Evolutionary conservation across 805 yeast genomes (phyloP), one percentile per base, ranked within the genome.

Genomic region (Crinitomyces ghanaensis): DNA sequence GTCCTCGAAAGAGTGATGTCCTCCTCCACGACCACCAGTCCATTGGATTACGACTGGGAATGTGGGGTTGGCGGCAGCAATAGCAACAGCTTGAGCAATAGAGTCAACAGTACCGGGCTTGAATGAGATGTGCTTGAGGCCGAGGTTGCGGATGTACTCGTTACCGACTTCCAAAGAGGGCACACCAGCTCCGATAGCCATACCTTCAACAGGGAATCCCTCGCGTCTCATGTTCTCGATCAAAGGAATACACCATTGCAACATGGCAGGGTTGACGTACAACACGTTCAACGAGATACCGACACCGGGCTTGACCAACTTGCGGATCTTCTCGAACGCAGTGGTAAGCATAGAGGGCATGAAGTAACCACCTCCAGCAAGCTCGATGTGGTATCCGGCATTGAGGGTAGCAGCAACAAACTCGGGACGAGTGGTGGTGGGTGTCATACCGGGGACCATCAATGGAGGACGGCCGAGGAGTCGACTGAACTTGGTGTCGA

Each of bases 21-120:
- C 99, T 72, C 99, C 99, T 66, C 96, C 99, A 72, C 99, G 86
- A 62, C 99, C 99, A 72, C 97, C 98, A 39, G 99, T 91, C 99
- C 99, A 91, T 68, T 91, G 98, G 50, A 91, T 65, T 36, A 91
- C 88, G 53, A 91, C 84, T 44, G 98, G 99, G 86, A 91, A 91
- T 43, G 59, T 65, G 46, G 98, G 98, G 63, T 86, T 93, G 31
- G 93, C 86, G 55, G 81, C 83, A 35, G 99, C 98, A 54, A 91
- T 91, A 41, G 78, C 63, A 49, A 91, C 76, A 46, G 76, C 82
- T 59, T 81, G 88, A 44, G 75, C 68, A 52, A 91, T 84, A 28
- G 96, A 79, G 48, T 91, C 98, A 36, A 85, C 70, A 17, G 97
- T 84, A 55, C 99, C 99, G 41, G 99, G 99, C 65, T 91, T 91